Evolutionary conservation across 1,284 basidiomycete genomes (phyloP), one percentile per base, ranked within the genome.

Genomic region (Apiotrichum siamense): DNA sequence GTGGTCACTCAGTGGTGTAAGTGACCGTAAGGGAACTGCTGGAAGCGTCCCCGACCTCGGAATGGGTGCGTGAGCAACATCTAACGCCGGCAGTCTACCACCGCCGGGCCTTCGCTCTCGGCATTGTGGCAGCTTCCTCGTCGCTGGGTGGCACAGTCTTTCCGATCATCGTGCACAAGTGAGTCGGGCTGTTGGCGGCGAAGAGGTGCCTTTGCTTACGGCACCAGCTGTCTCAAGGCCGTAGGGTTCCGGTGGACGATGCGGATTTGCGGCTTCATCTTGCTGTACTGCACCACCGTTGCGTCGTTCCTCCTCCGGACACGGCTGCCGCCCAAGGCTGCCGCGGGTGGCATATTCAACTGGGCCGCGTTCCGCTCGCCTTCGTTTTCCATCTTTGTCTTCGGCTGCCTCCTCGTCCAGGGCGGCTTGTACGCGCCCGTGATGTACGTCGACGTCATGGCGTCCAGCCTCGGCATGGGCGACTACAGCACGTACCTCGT

Each of bases 1-100:
- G 70, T 79, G 35, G 64, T 79, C 2, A 72, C 76, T 1, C 80
- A 81, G 56, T 81, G 79, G 79, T 81, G 45, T 51, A 29, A 42
- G 47, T 50, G 15, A 23, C n/a, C n/a, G n/a, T n/a, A n/a, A n/a
- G n/a, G n/a, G n/a, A n/a, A n/a, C n/a, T n/a, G n/a, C n/a, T n/a
- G n/a, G n/a, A n/a, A n/a, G n/a, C n/a, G n/a, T n/a, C n/a, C n/a
- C n/a, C n/a, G n/a, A n/a, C n/a, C n/a, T n/a, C n/a, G n/a, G n/a
- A n/a, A n/a, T n/a, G n/a, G n/a, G n/a, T n/a, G n/a, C n/a, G n/a
- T n/a, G n/a, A n/a, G 26, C 21, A 20, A 15, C 29, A 4, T n/a
- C 31, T 46, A 18, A 23, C 24, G 23, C 20, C 23, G 4, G 5
- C 33, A 53, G 51, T 58, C 44, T 50, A 47, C 35, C 25, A 58